These are phyloP conservation scores for Nannizziopsis arthrosporioides DNA, from an alignment of 2,329 filamentous ascomycete species.

Conservation along the genomic window DNA sequence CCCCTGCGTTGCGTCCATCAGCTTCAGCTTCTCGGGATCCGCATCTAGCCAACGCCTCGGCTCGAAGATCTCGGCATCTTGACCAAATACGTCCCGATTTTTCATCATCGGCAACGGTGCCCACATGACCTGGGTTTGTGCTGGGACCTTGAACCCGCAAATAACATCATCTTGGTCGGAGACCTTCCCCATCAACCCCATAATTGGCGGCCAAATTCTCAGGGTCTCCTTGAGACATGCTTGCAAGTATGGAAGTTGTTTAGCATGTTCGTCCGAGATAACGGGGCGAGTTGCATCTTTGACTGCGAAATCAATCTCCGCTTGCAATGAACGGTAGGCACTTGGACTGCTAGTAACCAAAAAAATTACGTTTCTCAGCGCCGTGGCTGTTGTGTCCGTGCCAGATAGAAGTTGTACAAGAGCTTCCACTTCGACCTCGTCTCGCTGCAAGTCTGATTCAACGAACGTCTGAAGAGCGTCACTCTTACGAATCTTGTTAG, in stretches of 20 bases:
- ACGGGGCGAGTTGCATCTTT: conserved; percentile 1
- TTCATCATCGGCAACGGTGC: conserved; percentile 34
- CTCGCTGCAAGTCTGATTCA: neutral
- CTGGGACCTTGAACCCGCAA: conserved; percentile 35
- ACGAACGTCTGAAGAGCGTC: conserved; percentile 2
- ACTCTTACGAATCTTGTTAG: neutral
- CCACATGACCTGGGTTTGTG: conserved; percentile 37
- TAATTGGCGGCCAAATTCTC: conserved; percentile 27
- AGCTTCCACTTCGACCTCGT: conserved; percentile 1
- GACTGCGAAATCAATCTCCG: conserved; percentile 3
- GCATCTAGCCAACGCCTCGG: conserved; percentile 40
- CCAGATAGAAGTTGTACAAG: neutral
- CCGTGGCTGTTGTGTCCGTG: conserved; percentile 1
- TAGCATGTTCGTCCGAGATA: neutral
- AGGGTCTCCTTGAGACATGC: conserved; percentile 22
- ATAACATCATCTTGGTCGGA: conserved; percentile 32
- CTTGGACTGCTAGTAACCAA: neutral
- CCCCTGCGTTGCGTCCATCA: conserved; percentile 4
- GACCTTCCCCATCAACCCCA: conserved; percentile 28
- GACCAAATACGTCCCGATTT: conserved; percentile 19
- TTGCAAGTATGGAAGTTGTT: conserved; percentile 19
- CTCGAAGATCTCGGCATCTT: conserved; percentile 33
- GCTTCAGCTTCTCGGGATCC: neutral
- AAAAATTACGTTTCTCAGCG: conserved; percentile 4
- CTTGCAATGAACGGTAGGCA: conserved; percentile 1